Evolutionary conservation across 305 asterid species (phyloP).

Genomic region (Fraxinus velutina): DNA sequence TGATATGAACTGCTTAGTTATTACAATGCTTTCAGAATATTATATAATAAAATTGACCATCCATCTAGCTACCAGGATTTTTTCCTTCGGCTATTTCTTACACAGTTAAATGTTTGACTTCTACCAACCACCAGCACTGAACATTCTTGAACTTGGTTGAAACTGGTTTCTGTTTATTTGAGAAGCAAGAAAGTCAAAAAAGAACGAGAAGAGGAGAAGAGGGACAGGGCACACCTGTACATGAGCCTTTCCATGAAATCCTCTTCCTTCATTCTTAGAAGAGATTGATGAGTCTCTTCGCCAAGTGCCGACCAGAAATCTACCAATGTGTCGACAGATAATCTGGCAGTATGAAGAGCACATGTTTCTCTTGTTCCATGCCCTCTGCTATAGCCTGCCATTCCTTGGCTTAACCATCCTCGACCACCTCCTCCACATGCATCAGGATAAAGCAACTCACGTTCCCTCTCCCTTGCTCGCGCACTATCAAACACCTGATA

Average conservation of each 20-base stretch:
- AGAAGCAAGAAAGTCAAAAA: constrained; percentile 8
- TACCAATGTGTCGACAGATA: constrained; percentile 91
- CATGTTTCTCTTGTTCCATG: constrained; percentile 96
- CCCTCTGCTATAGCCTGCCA: constrained; percentile 74
- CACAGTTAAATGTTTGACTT: background rate
- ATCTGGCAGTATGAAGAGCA: constrained; percentile 96
- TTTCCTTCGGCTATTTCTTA: background rate
- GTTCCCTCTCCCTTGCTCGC: constrained; percentile 89
- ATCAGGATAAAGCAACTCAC: constrained; percentile 95
- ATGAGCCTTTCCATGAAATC: constrained; percentile 93
- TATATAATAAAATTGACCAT: background rate
- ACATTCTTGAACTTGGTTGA: background rate
- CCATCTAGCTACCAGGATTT: background rate
- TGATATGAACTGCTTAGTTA: background rate
- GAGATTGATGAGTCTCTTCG: constrained; percentile 87
- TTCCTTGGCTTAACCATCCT: constrained; percentile 98
- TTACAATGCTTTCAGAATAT: background rate
- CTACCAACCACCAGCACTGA: background rate
- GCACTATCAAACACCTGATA: constrained; percentile 93
- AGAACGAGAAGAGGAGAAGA: constrained; percentile 2
- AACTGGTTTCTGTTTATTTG: background rate
- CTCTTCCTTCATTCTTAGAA: constrained; percentile 94
- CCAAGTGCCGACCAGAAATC: constrained; percentile 99
- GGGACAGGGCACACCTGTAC: constrained; percentile 62
- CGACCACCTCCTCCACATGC: constrained; percentile 99